Base-by-base conservation (phyloP, 2,329 filamentous ascomycete genomes). In the Fusarium phyllophilum region DNA sequence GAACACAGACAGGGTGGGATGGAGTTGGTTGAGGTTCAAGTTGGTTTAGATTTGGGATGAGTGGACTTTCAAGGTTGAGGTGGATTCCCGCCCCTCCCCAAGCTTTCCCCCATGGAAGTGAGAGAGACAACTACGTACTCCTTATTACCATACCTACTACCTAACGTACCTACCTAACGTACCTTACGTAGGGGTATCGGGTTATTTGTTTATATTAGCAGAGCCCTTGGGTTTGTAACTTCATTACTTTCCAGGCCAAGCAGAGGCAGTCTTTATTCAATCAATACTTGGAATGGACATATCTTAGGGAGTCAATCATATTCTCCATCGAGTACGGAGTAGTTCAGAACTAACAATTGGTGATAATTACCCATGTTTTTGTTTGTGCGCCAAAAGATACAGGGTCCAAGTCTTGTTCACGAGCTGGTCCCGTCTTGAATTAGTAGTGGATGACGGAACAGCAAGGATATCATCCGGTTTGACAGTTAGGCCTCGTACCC, bases 321-420 rank as follows among this genome's bases (percentile, higher is more conserved):
- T 63, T 62, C 48, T 55, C 48, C 48, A 39, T 68, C 42, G 29
- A 54, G 41, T 48, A 48, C 26, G 14, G 26, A 31, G 26, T 44
- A 49, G 46, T 24, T n/a, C 36, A 45, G 33, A 34, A 45, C 29
- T 46, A 41, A 29, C 26, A 29, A 68, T 58, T 66, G 45, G 69
- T n/a, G 57, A 62, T 46, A 69, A 55, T 51, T 58, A 31, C 31
- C 42, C 54, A 59, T 51, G 62, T 52, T 70, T 66, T 70, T 68
- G 39, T 71, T 44, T 45, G 67, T 34, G 68, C 48, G 67, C 66
- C 62, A 62, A 72, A 72, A 55, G 63, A 60, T 59, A 68, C 52
- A 68, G 69, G 71, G 73, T 75, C 73, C 69, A 75, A 75, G 66
- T 75, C 64, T 72, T 75, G 72, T 72, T 70, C 68, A 61, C 52